Evolutionary conservation across 2,329 filamentous ascomycete genomes (phyloP), one percentile per base, ranked within the genome.

Genomic region (Alternaria postmessia): DNA sequence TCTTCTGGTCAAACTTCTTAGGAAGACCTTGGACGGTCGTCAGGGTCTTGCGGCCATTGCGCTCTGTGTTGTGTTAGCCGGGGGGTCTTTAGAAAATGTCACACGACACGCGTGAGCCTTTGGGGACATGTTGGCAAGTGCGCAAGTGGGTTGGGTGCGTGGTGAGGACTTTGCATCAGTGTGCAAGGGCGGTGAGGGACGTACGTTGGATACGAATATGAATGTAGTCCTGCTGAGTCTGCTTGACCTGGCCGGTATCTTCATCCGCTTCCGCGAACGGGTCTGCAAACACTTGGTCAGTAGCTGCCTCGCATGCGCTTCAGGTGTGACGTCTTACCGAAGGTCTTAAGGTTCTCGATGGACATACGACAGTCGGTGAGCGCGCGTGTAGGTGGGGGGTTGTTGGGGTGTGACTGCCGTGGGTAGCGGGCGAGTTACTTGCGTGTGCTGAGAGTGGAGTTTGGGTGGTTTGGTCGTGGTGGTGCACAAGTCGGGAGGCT

Each of bases 251-350:
- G 87, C 94, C 94, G 83, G 91, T 94, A 83, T 96, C 94, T 90
- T 97, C 94, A 93, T 97, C 95, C 89, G 94, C 95, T 92, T 98
- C 95, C 91, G 95, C 95, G 93, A 99, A 99, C 91, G 95, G 95
- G 91, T 99, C 60, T 62, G 42, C 32, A 22, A 18, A 18, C 11
- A 24, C 42, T 2, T 16, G 7, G 36, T 62, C 36, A 62, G 60
- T 49, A 46, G n/a, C 32, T 36, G 47, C 24, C 16, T 55, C 30
- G 47, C 47, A 51, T 49, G 49, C 51, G 49, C 48, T 55, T 42
- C 34, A 26, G 34, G 46, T 24, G 51, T 39, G 39, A 38, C 48
- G 22, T 55, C 51, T 59, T 55, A 62, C 60, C 95, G 68, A 74
- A 74, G 68, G 69, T 68, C 68, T 75, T 73, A 63, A 75, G 70